Percentiles rank a stretch among this genome's conserved stretches.
These are phyloP conservation scores for Graphiopsis chlorocephala DNA, from an alignment of 2,329 filamentous ascomycete genomes.

Conservation along the genomic window DNA sequence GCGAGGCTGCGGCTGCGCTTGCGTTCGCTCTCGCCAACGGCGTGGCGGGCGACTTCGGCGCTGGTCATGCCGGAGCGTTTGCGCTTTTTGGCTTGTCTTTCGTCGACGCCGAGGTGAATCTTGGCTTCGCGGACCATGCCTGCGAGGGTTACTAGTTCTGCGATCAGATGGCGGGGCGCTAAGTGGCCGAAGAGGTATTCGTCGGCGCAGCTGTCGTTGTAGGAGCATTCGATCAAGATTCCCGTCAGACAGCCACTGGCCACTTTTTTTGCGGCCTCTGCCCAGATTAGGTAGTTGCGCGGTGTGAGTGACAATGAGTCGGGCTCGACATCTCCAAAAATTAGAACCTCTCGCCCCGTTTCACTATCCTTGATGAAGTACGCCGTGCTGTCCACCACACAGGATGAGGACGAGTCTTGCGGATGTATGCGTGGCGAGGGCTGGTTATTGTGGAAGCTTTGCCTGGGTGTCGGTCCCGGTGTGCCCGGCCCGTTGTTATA, in stretches of 20 bases:
- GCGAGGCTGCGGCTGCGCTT: slow-evolving; percentile 36
- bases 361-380: slow-evolving; percentile 72
- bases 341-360: slow-evolving; percentile 74
- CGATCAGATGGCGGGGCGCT: slow-evolving; percentile 75
- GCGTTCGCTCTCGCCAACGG: slow-evolving; percentile 24
- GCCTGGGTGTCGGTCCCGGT: slow-evolving; percentile 26
- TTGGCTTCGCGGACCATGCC: slow-evolving; percentile 61
- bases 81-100: slow-evolving; percentile 56
- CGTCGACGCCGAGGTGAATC: slow-evolving; percentile 29
- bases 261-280: slow-evolving; percentile 83
- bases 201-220: slow-evolving; percentile 74
- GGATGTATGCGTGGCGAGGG: slow-evolving; percentile 26
- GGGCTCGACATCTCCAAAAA: slow-evolving; percentile 95
- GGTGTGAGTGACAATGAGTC: slow-evolving; percentile 80
- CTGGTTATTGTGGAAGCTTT: slow-evolving; percentile 28
- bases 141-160: slow-evolving; percentile 73
- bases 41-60: slow-evolving; percentile 25
- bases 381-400: slow-evolving; percentile 82
- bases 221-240: slow-evolving; percentile 95
- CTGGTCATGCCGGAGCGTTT: slow-evolving; percentile 56
- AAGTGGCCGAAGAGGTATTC: slow-evolving; percentile 84
- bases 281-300: slow-evolving; percentile 80
- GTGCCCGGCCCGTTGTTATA: slow-evolving; percentile 28
- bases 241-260: slow-evolving; percentile 67
- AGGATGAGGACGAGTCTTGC: slow-evolving; percentile 42